phyloP scores from a whole-genome alignment of 768 basidiomycete species.

The Boletus rubroflammeus region DNA sequence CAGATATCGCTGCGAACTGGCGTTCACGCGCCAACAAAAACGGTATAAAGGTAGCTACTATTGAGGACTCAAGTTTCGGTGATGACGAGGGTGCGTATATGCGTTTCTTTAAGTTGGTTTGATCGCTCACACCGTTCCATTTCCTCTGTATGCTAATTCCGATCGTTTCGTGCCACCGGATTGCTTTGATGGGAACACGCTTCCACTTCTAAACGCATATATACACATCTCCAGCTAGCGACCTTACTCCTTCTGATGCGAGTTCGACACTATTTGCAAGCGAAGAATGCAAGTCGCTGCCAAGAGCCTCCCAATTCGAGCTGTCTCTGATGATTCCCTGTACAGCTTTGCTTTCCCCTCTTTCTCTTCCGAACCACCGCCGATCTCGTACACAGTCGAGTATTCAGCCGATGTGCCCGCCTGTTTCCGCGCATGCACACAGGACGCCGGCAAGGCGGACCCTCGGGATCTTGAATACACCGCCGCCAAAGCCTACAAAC shows the following conservation, averaged over 20 bases:
- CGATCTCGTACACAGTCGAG: constrained; percentile 61
- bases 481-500: constrained; percentile 62
- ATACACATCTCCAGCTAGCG: constrained; percentile 50
- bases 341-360: constrained; percentile 54
- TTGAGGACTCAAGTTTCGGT: constrained; percentile 35
- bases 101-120: constrained; percentile 7
- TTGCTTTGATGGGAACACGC: background rate
- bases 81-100: constrained; percentile 49
- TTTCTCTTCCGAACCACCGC: constrained; percentile 52
- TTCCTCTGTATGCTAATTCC: background rate
- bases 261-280: constrained; percentile 46
- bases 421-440: constrained; percentile 26
- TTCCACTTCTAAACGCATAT: constrained; percentile 24
- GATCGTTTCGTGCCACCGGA: constrained; percentile 3
- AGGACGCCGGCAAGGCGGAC: constrained; percentile 35
- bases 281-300: constrained; percentile 45
- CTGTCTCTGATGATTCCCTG: constrained; percentile 15
- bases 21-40: constrained; percentile 67
- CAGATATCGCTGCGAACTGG: constrained; percentile 68
- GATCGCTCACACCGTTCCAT: constrained; percentile 15
- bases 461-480: constrained; percentile 46
- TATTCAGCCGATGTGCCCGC: constrained; percentile 32
- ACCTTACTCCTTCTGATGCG: constrained; percentile 45
- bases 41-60: constrained; percentile 60
- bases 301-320: constrained; percentile 15